Conservation (phyloP, 73 alveolate species). For the Stentor roeselii region DNA sequence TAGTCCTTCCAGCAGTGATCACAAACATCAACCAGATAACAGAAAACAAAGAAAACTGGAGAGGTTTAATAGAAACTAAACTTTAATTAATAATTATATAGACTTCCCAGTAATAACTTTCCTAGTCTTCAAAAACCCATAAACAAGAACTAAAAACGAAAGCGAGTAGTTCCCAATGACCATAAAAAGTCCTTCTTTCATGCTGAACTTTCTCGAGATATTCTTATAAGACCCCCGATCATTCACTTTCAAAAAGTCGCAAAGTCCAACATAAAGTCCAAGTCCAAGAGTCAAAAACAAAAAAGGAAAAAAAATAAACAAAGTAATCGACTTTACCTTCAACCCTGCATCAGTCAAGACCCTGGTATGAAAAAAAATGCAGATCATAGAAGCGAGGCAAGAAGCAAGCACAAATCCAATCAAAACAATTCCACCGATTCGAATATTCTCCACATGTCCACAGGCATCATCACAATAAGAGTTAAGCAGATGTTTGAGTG, state of each 20-base stretch:
- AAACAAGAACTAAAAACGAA: neutral
- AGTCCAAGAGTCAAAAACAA: neutral
- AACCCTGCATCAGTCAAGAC: neutral
- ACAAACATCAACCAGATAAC: neutral
- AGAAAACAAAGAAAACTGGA: slow-evolving; percentile 15
- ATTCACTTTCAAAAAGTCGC: neutral
- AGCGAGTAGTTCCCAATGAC: neutral
- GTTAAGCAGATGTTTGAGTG: neutral
- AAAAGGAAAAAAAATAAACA: neutral
- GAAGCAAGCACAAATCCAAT: neutral
- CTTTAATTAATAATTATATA: too few species aligned
- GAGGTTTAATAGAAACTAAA: neutral
- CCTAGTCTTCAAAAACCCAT: neutral
- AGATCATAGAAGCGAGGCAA: neutral
- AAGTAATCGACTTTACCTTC: neutral
- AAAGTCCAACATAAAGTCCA: neutral
- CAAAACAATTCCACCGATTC: neutral
- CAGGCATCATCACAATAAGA: neutral
- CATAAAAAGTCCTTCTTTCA: neutral
- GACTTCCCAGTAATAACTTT: neutral
- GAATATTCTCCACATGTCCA: neutral
- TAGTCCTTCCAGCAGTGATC: neutral
- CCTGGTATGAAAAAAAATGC: neutral
- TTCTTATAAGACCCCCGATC: neutral
- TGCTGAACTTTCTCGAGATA: neutral